Conservation (phyloP, 345 rosid genomes). For the Gossypium turneri region DNA sequence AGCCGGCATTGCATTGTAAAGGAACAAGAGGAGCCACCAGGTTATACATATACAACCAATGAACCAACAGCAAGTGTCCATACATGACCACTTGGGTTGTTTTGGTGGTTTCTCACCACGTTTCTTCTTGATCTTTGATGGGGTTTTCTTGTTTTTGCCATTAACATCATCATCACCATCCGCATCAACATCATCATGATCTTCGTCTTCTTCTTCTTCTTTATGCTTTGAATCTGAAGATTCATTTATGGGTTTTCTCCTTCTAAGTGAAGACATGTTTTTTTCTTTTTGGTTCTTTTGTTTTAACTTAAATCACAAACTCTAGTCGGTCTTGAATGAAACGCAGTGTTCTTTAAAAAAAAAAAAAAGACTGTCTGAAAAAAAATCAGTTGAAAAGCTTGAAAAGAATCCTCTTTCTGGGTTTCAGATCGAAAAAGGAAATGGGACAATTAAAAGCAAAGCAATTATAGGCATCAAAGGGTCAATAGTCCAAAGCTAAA, state of each 20-base stretch:
- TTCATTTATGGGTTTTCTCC: constrained; percentile 21
- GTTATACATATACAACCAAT: constrained; percentile 73
- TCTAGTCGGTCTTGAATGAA: too few relatives aligned
- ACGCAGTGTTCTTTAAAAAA: not conserved
- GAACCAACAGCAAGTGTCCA: constrained; percentile 86
- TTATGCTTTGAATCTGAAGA: constrained; percentile 4
- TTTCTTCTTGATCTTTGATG: not conserved
- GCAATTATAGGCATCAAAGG: not conserved
- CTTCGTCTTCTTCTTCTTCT: not conserved
- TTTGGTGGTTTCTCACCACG: not conserved
- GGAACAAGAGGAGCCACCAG: constrained; percentile 86
- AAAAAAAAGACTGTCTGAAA: not conserved
- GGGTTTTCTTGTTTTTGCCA: constrained; percentile 3
- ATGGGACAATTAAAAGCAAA: not conserved
- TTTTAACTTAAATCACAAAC: not conserved
- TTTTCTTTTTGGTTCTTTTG: not conserved
- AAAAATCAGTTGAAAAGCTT: not conserved
- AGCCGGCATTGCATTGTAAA: constrained; percentile 85
- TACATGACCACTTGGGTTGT: constrained; percentile 59
- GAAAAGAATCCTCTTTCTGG: not conserved
- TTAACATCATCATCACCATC: constrained; percentile 13
- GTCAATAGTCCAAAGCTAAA: not conserved
- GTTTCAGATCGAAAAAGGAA: not conserved
- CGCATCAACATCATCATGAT: not conserved
- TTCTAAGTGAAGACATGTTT: constrained; percentile 23